Evolutionary conservation across 768 basidiomycete species (phyloP).

Genomic region (Pleurotus platypus): DNA sequence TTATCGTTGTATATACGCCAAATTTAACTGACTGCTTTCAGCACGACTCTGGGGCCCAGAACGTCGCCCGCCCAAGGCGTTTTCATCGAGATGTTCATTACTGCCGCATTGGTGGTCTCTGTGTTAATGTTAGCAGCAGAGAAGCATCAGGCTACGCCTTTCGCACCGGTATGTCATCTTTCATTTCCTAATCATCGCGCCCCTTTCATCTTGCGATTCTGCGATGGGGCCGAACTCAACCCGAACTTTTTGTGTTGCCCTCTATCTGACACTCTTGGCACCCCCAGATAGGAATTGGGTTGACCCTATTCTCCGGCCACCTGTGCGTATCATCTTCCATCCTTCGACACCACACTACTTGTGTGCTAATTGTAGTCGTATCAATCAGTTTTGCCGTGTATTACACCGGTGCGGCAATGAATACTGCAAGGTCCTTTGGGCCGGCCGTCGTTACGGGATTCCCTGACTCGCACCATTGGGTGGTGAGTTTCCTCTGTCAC

Average conservation of each 20-base stretch:
- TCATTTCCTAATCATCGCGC: neutral
- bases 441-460: constrained; percentile 68
- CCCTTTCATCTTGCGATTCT: too few relatives aligned
- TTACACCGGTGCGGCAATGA: constrained; percentile 67
- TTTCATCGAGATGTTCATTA: constrained; percentile 74
- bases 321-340: constrained; percentile 33
- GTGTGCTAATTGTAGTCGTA: neutral
- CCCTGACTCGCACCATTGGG: constrained; percentile 50
- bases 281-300: constrained; percentile 55
- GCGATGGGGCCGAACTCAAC: neutral
- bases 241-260: neutral
- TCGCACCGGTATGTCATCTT: constrained; percentile 52
- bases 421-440: constrained; percentile 67
- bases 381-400: constrained; percentile 49
- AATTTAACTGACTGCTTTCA: constrained; percentile 20
- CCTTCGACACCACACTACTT: neutral
- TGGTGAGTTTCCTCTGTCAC: constrained; percentile 35
- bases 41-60: constrained; percentile 42
- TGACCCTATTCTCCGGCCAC: constrained; percentile 61
- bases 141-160: constrained; percentile 62
- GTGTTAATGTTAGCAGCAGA: constrained; percentile 75
- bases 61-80: constrained; percentile 55
- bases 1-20: neutral
- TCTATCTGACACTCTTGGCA: constrained; percentile 2
- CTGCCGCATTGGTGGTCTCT: constrained; percentile 51